These are phyloP conservation scores for Ilex paraguariensis DNA, from an alignment of 305 asterid genomes.

Conservation along the genomic window DNA sequence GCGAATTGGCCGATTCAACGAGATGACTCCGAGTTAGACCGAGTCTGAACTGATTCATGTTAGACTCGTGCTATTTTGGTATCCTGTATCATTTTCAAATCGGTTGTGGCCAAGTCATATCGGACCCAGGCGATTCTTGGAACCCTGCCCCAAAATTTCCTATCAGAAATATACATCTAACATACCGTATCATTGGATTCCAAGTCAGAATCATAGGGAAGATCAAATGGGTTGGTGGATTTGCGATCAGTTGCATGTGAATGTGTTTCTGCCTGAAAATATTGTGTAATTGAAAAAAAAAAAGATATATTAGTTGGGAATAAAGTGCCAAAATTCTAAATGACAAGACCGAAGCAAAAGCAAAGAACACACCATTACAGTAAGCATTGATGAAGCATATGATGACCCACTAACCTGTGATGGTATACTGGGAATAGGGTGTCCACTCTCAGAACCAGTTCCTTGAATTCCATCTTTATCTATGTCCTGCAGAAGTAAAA, in stretches of 20 bases:
- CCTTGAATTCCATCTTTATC: slow-evolving; percentile 27
- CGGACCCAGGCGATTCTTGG: too few species aligned
- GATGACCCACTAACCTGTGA: slow-evolving; percentile 30
- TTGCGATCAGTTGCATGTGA: slow-evolving; percentile 35
- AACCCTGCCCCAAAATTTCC: too few species aligned
- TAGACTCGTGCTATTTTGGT: too few species aligned
- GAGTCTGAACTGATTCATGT: too few species aligned
- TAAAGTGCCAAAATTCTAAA: background rate
- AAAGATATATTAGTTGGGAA: background rate
- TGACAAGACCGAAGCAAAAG: slow-evolving; percentile 3
- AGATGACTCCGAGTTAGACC: too few species aligned
- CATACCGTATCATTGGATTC: slow-evolving; percentile 56
- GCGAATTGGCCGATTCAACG: too few species aligned
- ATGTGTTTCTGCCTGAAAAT: slow-evolving; percentile 47
- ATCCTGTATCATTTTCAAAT: too few species aligned
- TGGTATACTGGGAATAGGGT: slow-evolving; percentile 30
- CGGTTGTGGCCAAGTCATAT: too few species aligned
- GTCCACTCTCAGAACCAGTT: slow-evolving; percentile 25
- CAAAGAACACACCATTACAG: slow-evolving; percentile 34
- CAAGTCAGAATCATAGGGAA: slow-evolving; percentile 51
- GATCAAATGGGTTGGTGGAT: slow-evolving; percentile 77
- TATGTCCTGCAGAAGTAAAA: slow-evolving; percentile 31
- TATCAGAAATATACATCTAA: background rate
- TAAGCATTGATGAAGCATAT: slow-evolving; percentile 31
- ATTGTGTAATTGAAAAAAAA: background rate